Conservation (phyloP, 2,329 filamentous ascomycete genomes). For the Talaromyces sp. region DNA sequence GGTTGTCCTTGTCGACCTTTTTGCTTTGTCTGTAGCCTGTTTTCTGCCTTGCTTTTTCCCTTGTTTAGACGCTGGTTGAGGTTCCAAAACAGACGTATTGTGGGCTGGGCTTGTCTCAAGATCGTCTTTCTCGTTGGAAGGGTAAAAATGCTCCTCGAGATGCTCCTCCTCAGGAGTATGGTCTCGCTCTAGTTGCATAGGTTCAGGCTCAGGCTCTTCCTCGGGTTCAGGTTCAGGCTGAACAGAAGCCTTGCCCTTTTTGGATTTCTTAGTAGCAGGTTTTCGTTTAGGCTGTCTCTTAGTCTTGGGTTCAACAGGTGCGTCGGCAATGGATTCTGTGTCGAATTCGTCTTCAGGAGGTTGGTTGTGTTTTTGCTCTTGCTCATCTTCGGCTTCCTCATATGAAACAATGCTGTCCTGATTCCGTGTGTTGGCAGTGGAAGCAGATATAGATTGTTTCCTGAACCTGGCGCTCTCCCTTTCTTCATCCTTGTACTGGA, state of each 20-base stretch:
- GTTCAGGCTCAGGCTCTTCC: not conserved
- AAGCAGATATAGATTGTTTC: slow-evolving; percentile 7
- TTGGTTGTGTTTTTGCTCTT: not conserved
- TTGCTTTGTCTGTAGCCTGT: not conserved
- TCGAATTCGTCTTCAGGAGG: not conserved
- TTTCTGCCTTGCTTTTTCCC: not conserved
- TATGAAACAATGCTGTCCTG: not conserved
- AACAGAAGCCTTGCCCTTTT: slow-evolving; percentile 4
- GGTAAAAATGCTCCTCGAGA: not conserved
- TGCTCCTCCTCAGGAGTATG: not conserved
- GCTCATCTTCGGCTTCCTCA: not conserved
- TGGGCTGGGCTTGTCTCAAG: not conserved
- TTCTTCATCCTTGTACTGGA: slow-evolving; percentile 11
- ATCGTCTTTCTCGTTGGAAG: not conserved
- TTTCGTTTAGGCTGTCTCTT: slow-evolving; percentile 13
- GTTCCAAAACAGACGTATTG: not conserved
- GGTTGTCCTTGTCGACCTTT: not conserved
- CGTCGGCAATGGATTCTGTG: not conserved
- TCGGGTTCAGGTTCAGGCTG: slow-evolving; percentile 2
- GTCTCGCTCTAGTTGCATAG: not conserved
- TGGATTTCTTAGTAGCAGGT: slow-evolving; percentile 12
- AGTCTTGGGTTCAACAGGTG: slow-evolving; percentile 3
- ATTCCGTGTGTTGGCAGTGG: not conserved
- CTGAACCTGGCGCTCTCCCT: slow-evolving; percentile 9
- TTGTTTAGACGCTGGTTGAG: not conserved